These are phyloP conservation scores for Neurospora tetraspora DNA, from an alignment of 495 filamentous ascomycete genomes.

Conservation along the genomic window DNA sequence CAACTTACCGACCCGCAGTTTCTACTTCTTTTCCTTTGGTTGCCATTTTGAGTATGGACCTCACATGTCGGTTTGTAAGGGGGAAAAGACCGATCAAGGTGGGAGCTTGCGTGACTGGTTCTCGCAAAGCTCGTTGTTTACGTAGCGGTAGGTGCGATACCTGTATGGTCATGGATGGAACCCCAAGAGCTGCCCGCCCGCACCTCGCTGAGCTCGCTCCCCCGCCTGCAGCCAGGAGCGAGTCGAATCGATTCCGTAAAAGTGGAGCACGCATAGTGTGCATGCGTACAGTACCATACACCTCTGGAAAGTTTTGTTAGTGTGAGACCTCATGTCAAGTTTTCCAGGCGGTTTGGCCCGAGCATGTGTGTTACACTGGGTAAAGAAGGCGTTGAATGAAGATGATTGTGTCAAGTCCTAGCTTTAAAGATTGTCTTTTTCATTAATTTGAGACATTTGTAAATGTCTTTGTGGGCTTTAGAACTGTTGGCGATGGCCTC, in stretches of 20 bases:
- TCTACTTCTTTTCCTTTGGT: conserved; percentile 25
- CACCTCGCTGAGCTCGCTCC: neutral
- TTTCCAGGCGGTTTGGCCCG: neutral
- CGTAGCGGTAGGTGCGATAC: neutral
- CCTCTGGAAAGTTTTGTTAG: neutral
- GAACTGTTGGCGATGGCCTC: neutral
- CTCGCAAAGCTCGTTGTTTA: neutral
- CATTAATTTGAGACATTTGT: neutral
- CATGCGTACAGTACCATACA: neutral
- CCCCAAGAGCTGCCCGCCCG: neutral
- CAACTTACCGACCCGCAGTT: neutral
- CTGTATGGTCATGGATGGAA: neutral
- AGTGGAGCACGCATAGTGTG: neutral
- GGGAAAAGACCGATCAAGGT: neutral
- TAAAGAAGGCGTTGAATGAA: neutral
- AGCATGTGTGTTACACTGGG: neutral
- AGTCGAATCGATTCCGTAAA: neutral
- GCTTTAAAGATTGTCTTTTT: neutral
- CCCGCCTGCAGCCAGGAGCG: neutral
- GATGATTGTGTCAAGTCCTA: neutral
- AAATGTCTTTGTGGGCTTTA: neutral
- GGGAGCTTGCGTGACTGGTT: neutral
- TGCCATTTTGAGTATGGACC: conserved; percentile 13
- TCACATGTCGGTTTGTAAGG: neutral
- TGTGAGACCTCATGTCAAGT: neutral